Evolutionary conservation across 176 grass and related monocot species (phyloP).

Genomic region (Carex pumila): DNA sequence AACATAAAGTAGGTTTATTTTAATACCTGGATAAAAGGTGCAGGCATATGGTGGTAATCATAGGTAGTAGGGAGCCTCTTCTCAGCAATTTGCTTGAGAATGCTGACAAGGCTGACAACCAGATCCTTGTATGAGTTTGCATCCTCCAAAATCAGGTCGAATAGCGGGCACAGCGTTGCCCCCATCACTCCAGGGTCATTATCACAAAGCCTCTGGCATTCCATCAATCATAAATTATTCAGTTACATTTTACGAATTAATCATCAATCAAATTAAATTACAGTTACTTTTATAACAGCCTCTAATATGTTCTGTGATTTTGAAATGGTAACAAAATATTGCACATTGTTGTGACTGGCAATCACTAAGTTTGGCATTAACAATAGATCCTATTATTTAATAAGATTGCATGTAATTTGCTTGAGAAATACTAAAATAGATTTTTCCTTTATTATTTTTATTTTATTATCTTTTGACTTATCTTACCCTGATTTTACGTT

Average conservation of each 20-base stretch:
- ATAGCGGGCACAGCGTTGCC: constrained; percentile 82
- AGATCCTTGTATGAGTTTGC: constrained; percentile 89
- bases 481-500: neutral
- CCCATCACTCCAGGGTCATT: constrained; percentile 98
- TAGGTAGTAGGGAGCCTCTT: constrained; percentile 93
- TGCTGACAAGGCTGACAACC: constrained; percentile 90
- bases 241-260: neutral
- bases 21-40: constrained; percentile 93
- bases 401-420: neutral
- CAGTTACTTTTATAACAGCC: neutral
- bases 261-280: neutral
- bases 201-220: constrained; percentile 77
- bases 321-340: neutral
- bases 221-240: constrained; percentile 3
- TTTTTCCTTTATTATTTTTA: neutral
- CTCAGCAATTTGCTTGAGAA: constrained; percentile 97
- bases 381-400: neutral
- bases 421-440: neutral
- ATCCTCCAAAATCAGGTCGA: constrained; percentile 86
- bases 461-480: neutral
- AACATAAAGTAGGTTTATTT: neutral
- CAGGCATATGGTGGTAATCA: constrained; percentile 98
- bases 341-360: neutral
- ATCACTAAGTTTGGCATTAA: neutral
- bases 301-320: neutral